Evolutionary conservation across 805 yeast genomes (phyloP).

Genomic region (Saturnispora saitoi): DNA sequence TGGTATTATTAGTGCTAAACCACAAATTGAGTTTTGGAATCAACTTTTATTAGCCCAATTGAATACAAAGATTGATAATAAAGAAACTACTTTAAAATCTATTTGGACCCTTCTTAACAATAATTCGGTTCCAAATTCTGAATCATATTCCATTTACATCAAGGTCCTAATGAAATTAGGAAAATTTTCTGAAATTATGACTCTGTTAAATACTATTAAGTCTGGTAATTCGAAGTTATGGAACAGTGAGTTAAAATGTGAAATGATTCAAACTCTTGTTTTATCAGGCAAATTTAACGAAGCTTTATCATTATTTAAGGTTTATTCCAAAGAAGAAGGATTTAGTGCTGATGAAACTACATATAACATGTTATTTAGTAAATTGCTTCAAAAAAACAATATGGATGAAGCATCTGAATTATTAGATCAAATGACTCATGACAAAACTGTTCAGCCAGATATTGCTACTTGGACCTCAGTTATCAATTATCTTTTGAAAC

Average conservation of each 20-base stretch:
- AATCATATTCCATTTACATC: constrained; percentile 40
- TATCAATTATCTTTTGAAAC: constrained; percentile 46
- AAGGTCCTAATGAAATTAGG: constrained; percentile 38
- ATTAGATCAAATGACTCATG: constrained; percentile 35
- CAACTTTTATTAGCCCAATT: constrained; percentile 35
- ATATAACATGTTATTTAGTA: constrained; percentile 43
- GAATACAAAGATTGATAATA: constrained; percentile 20
- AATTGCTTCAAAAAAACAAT: constrained; percentile 33
- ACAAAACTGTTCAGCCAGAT: constrained; percentile 40
- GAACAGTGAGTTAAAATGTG: constrained; percentile 35
- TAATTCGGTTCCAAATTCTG: constrained; percentile 35
- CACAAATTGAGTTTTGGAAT: constrained; percentile 44
- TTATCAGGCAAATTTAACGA: constrained; percentile 32
- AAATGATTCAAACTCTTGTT: constrained; percentile 37
- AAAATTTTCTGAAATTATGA: constrained; percentile 35
- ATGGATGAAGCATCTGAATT: constrained; percentile 40
- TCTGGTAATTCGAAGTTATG: constrained; percentile 28
- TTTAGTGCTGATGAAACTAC: constrained; percentile 39
- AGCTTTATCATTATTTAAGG: constrained; percentile 28
- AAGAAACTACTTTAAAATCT: constrained; percentile 32
- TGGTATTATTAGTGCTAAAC: constrained; percentile 15
- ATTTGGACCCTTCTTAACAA: constrained; percentile 25
- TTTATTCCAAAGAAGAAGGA: constrained; percentile 21
- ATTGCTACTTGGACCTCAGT: constrained; percentile 55
- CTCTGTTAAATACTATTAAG: constrained; percentile 28